Evolutionary conservation across 352 stramenopile species (phyloP).

Genomic region (Phytopythium oedochilum): DNA sequence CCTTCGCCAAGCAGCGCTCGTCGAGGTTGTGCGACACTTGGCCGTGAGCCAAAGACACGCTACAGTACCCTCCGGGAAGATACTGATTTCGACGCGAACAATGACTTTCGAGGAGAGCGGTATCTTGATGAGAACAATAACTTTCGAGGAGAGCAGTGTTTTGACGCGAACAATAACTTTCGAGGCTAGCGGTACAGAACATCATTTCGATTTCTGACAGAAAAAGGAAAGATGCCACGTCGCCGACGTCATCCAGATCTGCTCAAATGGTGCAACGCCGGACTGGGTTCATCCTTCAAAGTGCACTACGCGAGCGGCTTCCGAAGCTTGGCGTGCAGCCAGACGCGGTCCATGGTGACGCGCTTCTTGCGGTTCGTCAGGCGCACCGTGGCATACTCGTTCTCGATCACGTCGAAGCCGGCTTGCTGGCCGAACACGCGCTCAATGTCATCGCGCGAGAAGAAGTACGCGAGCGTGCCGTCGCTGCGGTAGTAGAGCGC

Average conservation of each 20-base stretch:
- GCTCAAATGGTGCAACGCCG: neutral
- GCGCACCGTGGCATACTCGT: slow-evolving; percentile 73
- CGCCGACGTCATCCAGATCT: neutral
- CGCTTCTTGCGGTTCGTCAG: slow-evolving; percentile 68
- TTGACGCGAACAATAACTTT: neutral
- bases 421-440: slow-evolving; percentile 36
- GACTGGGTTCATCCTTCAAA: neutral
- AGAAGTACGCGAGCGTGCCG: slow-evolving; percentile 75
- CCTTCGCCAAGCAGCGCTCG: neutral
- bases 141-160: neutral
- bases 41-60: slow-evolving; percentile 7
- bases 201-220: too few relatives aligned
- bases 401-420: slow-evolving; percentile 49
- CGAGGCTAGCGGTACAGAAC: neutral
- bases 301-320: slow-evolving; percentile 20
- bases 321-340: slow-evolving; percentile 68
- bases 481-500: slow-evolving; percentile 75
- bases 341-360: slow-evolving; percentile 75
- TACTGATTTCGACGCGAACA: neutral
- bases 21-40: neutral
- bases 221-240: neutral
- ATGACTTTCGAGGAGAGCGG: neutral
- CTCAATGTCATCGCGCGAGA: slow-evolving; percentile 53
- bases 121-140: neutral
- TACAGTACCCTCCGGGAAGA: neutral